These are phyloP conservation scores for Paraurostyla sp. DNA, from an alignment of 73 alveolate species.

Conservation along the genomic window DNA sequence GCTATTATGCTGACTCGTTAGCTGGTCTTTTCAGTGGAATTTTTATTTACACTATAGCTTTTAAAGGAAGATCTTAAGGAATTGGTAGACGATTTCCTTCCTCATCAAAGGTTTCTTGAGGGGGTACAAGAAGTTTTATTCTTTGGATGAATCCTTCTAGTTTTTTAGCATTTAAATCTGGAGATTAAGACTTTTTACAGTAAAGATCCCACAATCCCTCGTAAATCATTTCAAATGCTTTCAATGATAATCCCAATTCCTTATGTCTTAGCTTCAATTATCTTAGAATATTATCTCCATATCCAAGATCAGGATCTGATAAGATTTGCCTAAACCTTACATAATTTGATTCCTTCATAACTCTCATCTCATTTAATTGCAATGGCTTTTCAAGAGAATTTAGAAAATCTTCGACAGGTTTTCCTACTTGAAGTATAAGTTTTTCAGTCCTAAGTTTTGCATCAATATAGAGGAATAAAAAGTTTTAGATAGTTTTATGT, in stretches of 20 bases:
- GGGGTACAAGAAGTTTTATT: slow-evolving; percentile 53
- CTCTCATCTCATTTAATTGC: slow-evolving; percentile 55
- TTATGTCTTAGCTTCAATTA: not conserved
- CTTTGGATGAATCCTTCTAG: slow-evolving; percentile 56
- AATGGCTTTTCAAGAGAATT: slow-evolving; percentile 52
- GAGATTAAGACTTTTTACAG: slow-evolving; percentile 55
- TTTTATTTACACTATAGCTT: slow-evolving; percentile 73
- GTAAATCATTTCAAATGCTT: slow-evolving; percentile 45
- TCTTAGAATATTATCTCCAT: slow-evolving; percentile 27
- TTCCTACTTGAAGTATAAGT: slow-evolving; percentile 40
- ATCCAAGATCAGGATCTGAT: slow-evolving; percentile 6
- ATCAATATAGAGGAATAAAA: slow-evolving; percentile 53
- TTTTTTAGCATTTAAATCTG: slow-evolving; percentile 47
- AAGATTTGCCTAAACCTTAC: not conserved
- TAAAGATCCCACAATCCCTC: slow-evolving; percentile 62
- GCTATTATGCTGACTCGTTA: slow-evolving; percentile 24
- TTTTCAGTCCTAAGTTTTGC: slow-evolving; percentile 48
- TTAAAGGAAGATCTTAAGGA: slow-evolving; percentile 34
- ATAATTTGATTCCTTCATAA: slow-evolving; percentile 57
- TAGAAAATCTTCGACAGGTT: slow-evolving; percentile 54
- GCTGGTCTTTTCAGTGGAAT: slow-evolving; percentile 67
- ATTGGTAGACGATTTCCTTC: slow-evolving; percentile 48
- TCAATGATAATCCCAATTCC: not conserved
- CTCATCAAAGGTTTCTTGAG: slow-evolving; percentile 60
- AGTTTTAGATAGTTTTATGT: slow-evolving; percentile 38